A percentile compares a stretch with the other conserved stretches of the same genome.
Evolutionary conservation across 371 early-diverging fungal genomes (phyloP).

Genomic region (Saksenaea vasiformis): DNA sequence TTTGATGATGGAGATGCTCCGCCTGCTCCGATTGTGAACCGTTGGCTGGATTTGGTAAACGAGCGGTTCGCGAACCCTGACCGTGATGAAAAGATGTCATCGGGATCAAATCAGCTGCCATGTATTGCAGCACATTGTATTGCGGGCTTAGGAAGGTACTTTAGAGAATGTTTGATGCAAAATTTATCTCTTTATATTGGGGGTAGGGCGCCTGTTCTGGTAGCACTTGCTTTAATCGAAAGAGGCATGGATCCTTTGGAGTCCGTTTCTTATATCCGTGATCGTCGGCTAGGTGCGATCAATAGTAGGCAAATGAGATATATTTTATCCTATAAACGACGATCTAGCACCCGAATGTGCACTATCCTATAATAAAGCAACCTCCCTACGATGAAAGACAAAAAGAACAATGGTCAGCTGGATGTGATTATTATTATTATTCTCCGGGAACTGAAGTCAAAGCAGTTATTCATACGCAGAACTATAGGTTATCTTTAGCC

Average conservation of each 20-base stretch:
- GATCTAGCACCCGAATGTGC: neutral
- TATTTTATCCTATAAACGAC: conserved; percentile 62
- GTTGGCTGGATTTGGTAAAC: conserved; percentile 70
- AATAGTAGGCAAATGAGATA: conserved; percentile 72
- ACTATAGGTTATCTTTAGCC: too few species aligned
- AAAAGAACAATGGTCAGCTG: too few species aligned
- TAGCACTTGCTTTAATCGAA: conserved; percentile 79
- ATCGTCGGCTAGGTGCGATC: conserved; percentile 75
- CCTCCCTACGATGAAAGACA: too few species aligned
- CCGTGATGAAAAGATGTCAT: conserved; percentile 19
- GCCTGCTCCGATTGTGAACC: conserved; percentile 61
- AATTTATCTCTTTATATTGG: neutral
- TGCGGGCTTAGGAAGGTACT: conserved; percentile 74
- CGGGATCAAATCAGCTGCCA: conserved; percentile 25
- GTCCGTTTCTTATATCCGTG: conserved; percentile 70
- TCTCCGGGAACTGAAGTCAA: too few species aligned
- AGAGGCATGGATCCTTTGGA: conserved; percentile 79
- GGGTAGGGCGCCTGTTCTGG: conserved; percentile 61
- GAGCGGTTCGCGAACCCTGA: conserved; percentile 30
- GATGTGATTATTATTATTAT: too few species aligned
- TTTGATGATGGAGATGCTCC: conserved; percentile 82
- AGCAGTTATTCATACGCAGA: too few species aligned
- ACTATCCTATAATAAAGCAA: neutral
- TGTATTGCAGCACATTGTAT: conserved; percentile 85
- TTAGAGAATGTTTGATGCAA: neutral